Percentiles rank a stretch among this genome's conserved stretches.
phyloP scores from a whole-genome alignment of 1,284 basidiomycete species.

The Ceratobasidium theobromae region DNA sequence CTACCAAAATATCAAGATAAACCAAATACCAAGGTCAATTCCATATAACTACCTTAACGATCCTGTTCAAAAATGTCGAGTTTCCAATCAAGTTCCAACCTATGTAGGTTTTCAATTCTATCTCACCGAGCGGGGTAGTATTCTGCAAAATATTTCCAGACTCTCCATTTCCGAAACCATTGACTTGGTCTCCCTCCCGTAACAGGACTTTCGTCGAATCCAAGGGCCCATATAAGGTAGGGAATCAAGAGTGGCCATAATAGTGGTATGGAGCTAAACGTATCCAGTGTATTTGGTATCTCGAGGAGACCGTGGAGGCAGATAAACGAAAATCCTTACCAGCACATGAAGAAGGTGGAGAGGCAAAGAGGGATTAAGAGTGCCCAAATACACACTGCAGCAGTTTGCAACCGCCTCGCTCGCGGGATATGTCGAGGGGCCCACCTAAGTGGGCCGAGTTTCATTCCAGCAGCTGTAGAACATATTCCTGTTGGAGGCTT shows the following conservation, averaged over 20 bases:
- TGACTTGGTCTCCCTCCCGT: conserved; percentile 53
- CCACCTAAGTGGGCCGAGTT: neutral
- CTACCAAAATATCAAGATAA: conserved; percentile 46
- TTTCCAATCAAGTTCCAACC: neutral
- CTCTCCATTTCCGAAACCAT: conserved; percentile 70
- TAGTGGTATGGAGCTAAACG: conserved; percentile 77
- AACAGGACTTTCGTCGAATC: conserved; percentile 56
- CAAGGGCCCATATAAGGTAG: conserved; percentile 83
- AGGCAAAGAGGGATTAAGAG: conserved; percentile 71
- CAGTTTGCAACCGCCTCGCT: conserved; percentile 79
- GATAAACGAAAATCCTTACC: conserved; percentile 54
- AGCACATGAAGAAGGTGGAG: conserved; percentile 72
- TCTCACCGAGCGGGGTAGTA: conserved; percentile 91
- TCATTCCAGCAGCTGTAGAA: neutral
- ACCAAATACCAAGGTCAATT: neutral
- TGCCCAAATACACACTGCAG: conserved; percentile 86
- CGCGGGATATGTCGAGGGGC: conserved; percentile 53
- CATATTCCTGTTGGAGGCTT: neutral
- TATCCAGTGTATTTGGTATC: neutral
- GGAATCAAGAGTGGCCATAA: conserved; percentile 82
- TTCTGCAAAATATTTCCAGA: conserved; percentile 87
- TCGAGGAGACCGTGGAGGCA: neutral
- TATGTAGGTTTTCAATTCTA: conserved; percentile 43
- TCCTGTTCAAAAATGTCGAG: conserved; percentile 43
- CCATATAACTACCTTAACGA: conserved; percentile 54